A percentile compares a stretch with the other conserved stretches of the same genome.
Evolutionary conservation across 176 grass and related monocot species (phyloP).

Genomic region (Bonia amplexicaulis): DNA sequence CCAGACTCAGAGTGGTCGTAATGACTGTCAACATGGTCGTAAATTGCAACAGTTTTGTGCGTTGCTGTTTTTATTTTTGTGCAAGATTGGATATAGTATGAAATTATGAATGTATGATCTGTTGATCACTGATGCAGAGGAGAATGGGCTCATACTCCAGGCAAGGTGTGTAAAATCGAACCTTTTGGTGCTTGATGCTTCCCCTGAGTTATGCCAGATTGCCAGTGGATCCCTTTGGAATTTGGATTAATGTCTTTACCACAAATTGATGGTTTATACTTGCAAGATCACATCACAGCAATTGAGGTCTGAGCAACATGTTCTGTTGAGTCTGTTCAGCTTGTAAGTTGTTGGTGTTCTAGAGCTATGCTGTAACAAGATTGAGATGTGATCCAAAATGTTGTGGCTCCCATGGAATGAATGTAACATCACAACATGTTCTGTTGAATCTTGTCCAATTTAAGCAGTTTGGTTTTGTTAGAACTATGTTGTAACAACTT

Average conservation of each 20-base stretch:
- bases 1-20: no score
- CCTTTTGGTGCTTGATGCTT: no score
- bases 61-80: no score
- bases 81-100: no score
- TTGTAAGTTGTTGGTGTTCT: background rate
- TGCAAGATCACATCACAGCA: background rate
- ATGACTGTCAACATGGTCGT: no score
- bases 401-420: background rate
- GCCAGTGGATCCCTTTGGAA: background rate
- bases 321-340: background rate
- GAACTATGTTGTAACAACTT: background rate
- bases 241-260: background rate
- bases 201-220: no score
- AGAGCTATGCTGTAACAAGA: background rate
- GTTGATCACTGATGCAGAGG: no score
- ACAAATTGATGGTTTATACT: background rate
- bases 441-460: background rate
- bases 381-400: background rate
- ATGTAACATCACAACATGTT: background rate
- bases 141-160: no score
- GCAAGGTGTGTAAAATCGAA: no score
- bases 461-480: constrained; percentile 8
- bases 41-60: no score
- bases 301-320: background rate
- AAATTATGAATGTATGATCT: no score